Evolutionary conservation across 2,329 filamentous ascomycete species (phyloP), one percentile per base, ranked within the genome.

Genomic region (Dothistroma septosporum): DNA sequence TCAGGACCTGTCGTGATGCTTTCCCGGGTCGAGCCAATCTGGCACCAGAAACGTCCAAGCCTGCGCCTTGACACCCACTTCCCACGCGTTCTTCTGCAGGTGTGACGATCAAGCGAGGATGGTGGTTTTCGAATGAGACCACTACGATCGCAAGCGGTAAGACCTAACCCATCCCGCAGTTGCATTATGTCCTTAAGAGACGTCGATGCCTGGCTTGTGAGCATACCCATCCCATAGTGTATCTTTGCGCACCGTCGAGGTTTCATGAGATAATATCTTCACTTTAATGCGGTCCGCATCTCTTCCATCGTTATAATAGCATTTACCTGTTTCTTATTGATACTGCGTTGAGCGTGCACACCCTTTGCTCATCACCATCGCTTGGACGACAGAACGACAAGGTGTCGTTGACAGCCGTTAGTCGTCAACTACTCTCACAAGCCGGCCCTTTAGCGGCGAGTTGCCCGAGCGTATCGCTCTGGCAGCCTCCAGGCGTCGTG

Each of bases 381-480:
- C 61, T 61, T 60, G 55, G 55, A 63, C 52, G 28, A 56, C 2
- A 48, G 48, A 44, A 62, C 60, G 41, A 54, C 57, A 58, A 46
- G 35, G 41, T 57, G 65, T 64, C 62, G 59, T 68, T 66, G 49
- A 55, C 65, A 58, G 57, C 66, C 65, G 61, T 58, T 64, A 58
- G 50, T 53, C 57, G 16, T 62, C 61, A 37, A 61, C 71, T 72
- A 70, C 73, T 74, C 72, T 35, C 31, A 73, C 74, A 74, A 73
- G 73, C 75, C 74, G 74, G 74, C 76, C 75, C 76, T 69, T 76
- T 72, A 69, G 71, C 72, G 74, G 76, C 75, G 72, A 75, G 74
- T 76, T 79, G 76, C 77, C 76, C 77, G 77, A 78, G 77, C 76
- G 74, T 75, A 72, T 75, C 75, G 76, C 77, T 79, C 77, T 78